phyloP scores from a whole-genome alignment of 371 early-diverging fungal species.

The Dichotomocladium elegans region DNA sequence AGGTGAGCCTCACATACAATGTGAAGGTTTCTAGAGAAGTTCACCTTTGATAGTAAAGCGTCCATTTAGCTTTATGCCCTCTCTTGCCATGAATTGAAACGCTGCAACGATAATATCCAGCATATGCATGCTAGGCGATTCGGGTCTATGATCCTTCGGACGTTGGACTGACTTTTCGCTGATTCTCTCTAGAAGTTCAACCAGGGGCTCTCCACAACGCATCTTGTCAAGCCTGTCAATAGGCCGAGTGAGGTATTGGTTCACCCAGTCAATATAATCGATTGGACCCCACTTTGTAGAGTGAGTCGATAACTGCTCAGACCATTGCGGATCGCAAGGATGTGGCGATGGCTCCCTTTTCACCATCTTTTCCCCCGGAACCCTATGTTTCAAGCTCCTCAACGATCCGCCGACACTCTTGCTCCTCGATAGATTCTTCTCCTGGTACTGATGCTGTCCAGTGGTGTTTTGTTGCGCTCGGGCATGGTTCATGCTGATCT shows the following conservation, averaged over 20 bases:
- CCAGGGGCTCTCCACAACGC: constrained; percentile 43
- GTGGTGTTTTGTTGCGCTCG: not conserved
- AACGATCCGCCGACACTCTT: too few species aligned
- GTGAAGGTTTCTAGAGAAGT: not conserved
- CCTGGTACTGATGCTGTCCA: not conserved
- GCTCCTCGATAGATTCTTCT: not conserved
- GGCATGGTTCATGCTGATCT: not conserved
- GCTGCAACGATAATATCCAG: constrained; percentile 53
- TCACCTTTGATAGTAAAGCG: constrained; percentile 52
- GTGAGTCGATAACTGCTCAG: too few species aligned
- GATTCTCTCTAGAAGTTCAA: constrained; percentile 44
- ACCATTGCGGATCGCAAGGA: not conserved
- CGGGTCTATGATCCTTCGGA: constrained; percentile 2
- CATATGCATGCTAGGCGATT: constrained; percentile 21
- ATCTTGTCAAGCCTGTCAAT: constrained; percentile 10
- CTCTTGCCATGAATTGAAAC: constrained; percentile 58
- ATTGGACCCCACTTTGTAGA: too few species aligned
- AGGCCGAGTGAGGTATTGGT: constrained; percentile 32
- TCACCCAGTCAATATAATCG: constrained; percentile 56
- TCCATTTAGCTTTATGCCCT: constrained; percentile 50
- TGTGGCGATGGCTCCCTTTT: not conserved
- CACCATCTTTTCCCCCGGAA: too few species aligned
- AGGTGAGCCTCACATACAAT: not conserved
- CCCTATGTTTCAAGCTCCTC: too few species aligned
- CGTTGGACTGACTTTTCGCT: constrained; percentile 43